These are phyloP conservation scores for Monilinia polystroma DNA, from an alignment of 2,329 filamentous ascomycete species.

Conservation along the genomic window DNA sequence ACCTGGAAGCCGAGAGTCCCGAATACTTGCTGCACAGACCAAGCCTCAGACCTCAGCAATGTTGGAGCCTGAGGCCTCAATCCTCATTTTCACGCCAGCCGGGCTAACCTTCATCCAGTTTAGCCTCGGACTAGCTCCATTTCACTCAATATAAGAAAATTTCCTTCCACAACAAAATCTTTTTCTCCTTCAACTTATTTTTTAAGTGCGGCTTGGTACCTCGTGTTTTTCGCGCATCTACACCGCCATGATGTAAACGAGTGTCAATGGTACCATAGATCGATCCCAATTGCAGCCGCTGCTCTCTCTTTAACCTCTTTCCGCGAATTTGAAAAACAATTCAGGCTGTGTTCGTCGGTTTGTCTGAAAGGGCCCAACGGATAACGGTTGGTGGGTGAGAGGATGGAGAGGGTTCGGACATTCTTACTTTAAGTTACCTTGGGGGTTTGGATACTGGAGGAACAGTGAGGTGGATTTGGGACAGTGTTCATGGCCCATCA, in stretches of 20 bases:
- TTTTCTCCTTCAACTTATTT: slow-evolving; percentile 21
- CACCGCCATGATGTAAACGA: slow-evolving; percentile 37
- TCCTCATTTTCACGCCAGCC: neutral
- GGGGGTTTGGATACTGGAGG: neutral
- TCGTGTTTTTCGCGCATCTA: slow-evolving; percentile 20
- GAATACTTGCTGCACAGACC: neutral
- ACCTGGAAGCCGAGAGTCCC: no score
- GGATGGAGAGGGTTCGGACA: slow-evolving; percentile 56
- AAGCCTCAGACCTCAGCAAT: neutral
- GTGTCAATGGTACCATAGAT: slow-evolving; percentile 43
- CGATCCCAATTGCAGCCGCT: slow-evolving; percentile 68
- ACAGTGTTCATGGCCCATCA: neutral
- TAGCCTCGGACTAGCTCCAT: neutral
- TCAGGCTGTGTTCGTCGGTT: slow-evolving; percentile 29
- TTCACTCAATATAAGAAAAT: slow-evolving; percentile 4
- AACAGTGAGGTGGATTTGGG: neutral
- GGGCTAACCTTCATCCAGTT: neutral
- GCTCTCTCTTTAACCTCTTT: slow-evolving; percentile 49
- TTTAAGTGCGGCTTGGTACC: slow-evolving; percentile 39
- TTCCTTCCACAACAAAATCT: neutral
- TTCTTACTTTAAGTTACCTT: slow-evolving; percentile 23
- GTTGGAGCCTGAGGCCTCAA: neutral
- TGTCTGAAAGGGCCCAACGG: slow-evolving; percentile 36
- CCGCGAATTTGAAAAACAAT: slow-evolving; percentile 36
- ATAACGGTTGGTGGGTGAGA: slow-evolving; percentile 34